Evolutionary conservation across 495 filamentous ascomycete genomes (phyloP), one percentile per base, ranked within the genome.

Genomic region (Xylaria acuta): DNA sequence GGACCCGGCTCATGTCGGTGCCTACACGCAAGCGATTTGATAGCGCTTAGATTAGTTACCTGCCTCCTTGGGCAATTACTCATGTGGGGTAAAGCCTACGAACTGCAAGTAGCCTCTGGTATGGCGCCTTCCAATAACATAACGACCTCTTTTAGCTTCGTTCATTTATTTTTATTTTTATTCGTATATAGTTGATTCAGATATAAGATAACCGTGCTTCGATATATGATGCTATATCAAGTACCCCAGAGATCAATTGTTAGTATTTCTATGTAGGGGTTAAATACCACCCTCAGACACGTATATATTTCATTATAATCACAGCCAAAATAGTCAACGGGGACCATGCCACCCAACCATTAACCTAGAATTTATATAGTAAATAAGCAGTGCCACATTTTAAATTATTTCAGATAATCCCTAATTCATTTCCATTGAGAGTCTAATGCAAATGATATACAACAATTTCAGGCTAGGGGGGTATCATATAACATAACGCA

Each of bases 401-500:
- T n/a, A n/a, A n/a, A n/a, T n/a, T n/a, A n/a, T n/a, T n/a, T n/a
- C n/a, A n/a, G n/a, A n/a, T n/a, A n/a, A n/a, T n/a, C n/a, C 27
- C 53, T 9, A 56, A 32, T 32, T 56, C 53, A 56, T 60, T 60
- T 60, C n/a, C 18, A 60, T 60, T n/a, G 34, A 40, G 9, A 60
- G 32, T 36, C n/a, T n/a, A n/a, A 22, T 60, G 34, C 22, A 64
- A 40, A 43, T 27, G 34, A 56, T 56, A 54, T 67, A 27, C 65
- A 56, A 27, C 56, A 56, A 41, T 64, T 71, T 64, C 59, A 45
- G 20, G 64, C 58, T 71, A 53, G 49, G 41, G 69, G 69, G 69
- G 69, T 71, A 71, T 71, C 69, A 70, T 70, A 70, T 25, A 38
- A 45, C 20, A 56, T n/a, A 54, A 65, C 67, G 34, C 27, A 62